These are phyloP conservation scores for Apiospora kogelbergensis DNA, from an alignment of 2,329 filamentous ascomycete species.

Conservation along the genomic window DNA sequence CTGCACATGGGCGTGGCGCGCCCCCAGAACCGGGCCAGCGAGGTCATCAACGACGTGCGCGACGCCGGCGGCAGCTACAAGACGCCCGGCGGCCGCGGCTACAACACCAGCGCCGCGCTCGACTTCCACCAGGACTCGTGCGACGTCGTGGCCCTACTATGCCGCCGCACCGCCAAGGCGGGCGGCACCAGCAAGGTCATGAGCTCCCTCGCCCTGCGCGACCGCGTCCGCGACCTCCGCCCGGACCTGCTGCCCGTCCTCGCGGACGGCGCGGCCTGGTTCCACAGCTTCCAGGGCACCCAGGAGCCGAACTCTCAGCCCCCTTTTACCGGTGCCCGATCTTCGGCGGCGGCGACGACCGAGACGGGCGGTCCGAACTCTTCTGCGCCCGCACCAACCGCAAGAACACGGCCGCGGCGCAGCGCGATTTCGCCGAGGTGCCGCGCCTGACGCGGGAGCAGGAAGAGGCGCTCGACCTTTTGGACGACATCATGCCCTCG, in stretches of 20 bases:
- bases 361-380: neutral
- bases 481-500: constrained; percentile 15
- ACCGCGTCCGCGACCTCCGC: constrained; percentile 13
- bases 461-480: constrained; percentile 14
- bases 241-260: constrained; percentile 17
- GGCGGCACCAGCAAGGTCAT: constrained; percentile 16
- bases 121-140: constrained; percentile 18
- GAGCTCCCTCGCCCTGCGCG: constrained; percentile 16
- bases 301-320: constrained; percentile 14
- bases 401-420: constrained; percentile 16
- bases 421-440: constrained; percentile 15
- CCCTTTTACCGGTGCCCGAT: constrained; percentile 16
- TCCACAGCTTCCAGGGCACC: constrained; percentile 16
- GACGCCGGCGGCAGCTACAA: constrained; percentile 17
- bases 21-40: constrained; percentile 16
- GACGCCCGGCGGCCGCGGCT: constrained; percentile 14
- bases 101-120: constrained; percentile 18
- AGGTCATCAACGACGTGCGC: constrained; percentile 18
- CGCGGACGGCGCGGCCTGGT: constrained; percentile 13
- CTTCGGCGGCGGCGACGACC: constrained; percentile 2
- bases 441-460: constrained; percentile 12
- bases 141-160: constrained; percentile 16
- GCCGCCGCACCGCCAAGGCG: constrained; percentile 14
- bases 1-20: constrained; percentile 16
- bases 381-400: constrained; percentile 17